Base-by-base conservation (phyloP, 352 stramenopile species). In the Blastocystis hominis region DNA sequence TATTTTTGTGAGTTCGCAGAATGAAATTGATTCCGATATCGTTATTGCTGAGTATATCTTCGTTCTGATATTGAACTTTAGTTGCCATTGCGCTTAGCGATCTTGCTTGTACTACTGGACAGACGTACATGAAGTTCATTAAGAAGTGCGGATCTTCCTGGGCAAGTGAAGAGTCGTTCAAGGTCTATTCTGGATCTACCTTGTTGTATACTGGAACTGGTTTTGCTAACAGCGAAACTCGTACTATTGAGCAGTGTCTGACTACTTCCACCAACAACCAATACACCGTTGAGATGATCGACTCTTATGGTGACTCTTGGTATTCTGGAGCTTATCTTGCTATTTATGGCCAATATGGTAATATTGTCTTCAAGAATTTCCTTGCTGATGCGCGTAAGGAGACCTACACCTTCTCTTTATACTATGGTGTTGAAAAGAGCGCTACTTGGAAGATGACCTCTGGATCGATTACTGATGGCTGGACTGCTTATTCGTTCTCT, bases 91-190 rank as follows among this genome's bases (percentile, higher is more conserved):
- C 17, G 50, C 9, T 56, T 20, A 56, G 50, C 50, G 9, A 56
- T 56, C 9, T 56, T 56, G 50, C 50, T 66, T 84, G 72, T 30
- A n/a, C 5, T 15, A 53, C 50, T 30, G 46, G 61, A 42, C 24
- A 84, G 17, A 50, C 36, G 10, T 84, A 84, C 44, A 1, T 84
- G n/a, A 84, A 69, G 56, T 46, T 84, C 34, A 47, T 36, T 10
- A 84, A 84, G 50, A 46, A 66, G 5, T 68, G 24, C 2, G 44
- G 15, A 3, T 34, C 24, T n/a, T 66, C 13, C 17, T 72, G 17
- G 2, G 72, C 72, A 36, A 66, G 34, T n/a, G 46, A 84, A 36
- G 72, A 84, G 30, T 84, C 72, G 13, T 84, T 84, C 44, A 7
- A 68, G 54, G 42, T 84, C 40, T 15, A 20, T 24, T 17, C 13